Evolutionary conservation across 495 filamentous ascomycete genomes (phyloP).

Genomic region (Articulospora tetracladia): DNA sequence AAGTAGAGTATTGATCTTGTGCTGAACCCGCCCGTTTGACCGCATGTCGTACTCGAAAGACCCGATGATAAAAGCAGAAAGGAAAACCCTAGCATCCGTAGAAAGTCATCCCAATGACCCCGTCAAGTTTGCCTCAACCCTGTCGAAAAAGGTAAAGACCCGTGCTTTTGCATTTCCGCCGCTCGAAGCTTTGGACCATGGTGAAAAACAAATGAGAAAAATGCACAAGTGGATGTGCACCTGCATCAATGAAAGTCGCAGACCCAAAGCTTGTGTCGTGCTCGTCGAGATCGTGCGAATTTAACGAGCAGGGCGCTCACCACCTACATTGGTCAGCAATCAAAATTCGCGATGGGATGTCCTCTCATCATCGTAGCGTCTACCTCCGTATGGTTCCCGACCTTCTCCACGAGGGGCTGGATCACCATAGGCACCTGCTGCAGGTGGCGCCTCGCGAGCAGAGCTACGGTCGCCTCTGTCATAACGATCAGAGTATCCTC

Average conservation of each 20-base stretch:
- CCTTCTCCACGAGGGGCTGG: conserved; percentile 56
- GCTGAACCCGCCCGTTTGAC: conserved; percentile 24
- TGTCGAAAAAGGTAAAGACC: conserved; percentile 22
- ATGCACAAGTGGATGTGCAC: conserved; percentile 24
- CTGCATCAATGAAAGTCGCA: conserved; percentile 29
- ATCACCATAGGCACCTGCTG: conserved; percentile 49
- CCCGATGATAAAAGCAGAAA: conserved; percentile 21
- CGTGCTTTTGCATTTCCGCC: conserved; percentile 26
- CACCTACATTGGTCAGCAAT: conserved; percentile 26
- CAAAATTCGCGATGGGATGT: conserved; percentile 25
- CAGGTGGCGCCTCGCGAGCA: conserved; percentile 44
- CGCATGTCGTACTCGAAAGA: conserved; percentile 24
- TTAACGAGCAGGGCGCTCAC: conserved; percentile 31
- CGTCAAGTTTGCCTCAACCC: conserved; percentile 20
- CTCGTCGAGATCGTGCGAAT: conserved; percentile 22
- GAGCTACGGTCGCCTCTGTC: conserved; percentile 43
- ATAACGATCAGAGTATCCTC: conserved; percentile 50
- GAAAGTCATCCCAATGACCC: conserved; percentile 20
- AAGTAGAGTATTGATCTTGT: conserved; percentile 15
- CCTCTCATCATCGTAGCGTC: conserved; percentile 47
- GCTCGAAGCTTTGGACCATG: conserved; percentile 29
- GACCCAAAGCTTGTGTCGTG: conserved; percentile 27
- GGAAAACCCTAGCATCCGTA: conserved; percentile 25
- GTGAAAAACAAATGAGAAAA: conserved; percentile 25
- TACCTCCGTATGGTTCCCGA: conserved; percentile 57